Percentiles rank a stretch among this genome's conserved stretches.
phyloP scores from a whole-genome alignment of 371 early-diverging fungal species.

The Rhizopus stolonifer region DNA sequence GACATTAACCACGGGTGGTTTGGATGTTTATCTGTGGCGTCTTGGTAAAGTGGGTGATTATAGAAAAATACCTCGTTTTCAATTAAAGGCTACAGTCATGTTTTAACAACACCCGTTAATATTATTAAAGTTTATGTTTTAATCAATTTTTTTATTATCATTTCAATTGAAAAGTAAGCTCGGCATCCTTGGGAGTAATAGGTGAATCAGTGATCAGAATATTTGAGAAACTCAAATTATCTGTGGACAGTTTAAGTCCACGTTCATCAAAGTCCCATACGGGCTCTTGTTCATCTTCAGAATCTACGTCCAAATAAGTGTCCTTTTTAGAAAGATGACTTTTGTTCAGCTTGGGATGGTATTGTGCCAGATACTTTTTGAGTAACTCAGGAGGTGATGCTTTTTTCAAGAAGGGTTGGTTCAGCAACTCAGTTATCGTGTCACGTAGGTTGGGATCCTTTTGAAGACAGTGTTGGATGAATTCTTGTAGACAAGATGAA shows the following conservation, averaged over 20 bases:
- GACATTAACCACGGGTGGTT: slow-evolving; percentile 51
- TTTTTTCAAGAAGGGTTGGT: slow-evolving; percentile 59
- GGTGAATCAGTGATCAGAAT: slow-evolving; percentile 11
- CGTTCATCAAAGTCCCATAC: slow-evolving; percentile 18
- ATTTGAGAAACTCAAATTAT: background rate
- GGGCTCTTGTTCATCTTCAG: slow-evolving; percentile 4
- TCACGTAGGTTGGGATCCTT: slow-evolving; percentile 70
- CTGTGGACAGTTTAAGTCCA: slow-evolving; percentile 8
- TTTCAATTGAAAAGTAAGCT: background rate
- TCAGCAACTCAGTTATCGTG: slow-evolving; percentile 63
- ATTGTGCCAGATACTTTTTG: slow-evolving; percentile 18
- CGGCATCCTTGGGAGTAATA: slow-evolving; percentile 22
- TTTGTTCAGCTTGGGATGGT: slow-evolving; percentile 20
- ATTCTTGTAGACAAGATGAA: slow-evolving; percentile 24
- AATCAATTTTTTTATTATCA: slow-evolving; percentile 2
- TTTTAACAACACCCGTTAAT: slow-evolving; percentile 34
- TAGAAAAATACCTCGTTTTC: slow-evolving; percentile 59
- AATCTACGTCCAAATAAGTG: slow-evolving; percentile 10
- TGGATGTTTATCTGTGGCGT: slow-evolving; percentile 72
- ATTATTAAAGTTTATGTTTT: slow-evolving; percentile 8
- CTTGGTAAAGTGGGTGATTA: slow-evolving; percentile 69
- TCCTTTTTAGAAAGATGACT: background rate
- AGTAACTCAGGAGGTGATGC: slow-evolving; percentile 21
- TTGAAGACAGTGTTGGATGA: slow-evolving; percentile 45
- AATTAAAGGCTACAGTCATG: slow-evolving; percentile 67